Percentiles rank a stretch among this genome's conserved stretches.
These are phyloP conservation scores for Teunomyces funiuensis DNA, from an alignment of 805 yeast genomes.

Conservation along the genomic window DNA sequence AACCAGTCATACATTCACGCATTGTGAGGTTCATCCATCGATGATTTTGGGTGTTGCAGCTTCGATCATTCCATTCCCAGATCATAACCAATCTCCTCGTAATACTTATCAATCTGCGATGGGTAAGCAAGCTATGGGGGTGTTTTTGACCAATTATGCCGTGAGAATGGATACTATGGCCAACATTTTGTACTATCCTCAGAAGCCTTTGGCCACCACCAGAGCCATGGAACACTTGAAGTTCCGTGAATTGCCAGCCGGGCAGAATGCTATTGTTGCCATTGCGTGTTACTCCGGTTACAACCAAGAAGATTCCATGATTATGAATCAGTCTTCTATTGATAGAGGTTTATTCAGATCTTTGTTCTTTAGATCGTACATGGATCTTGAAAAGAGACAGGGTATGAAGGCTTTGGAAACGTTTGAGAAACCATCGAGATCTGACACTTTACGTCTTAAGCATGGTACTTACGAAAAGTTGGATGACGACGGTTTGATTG, in stretches of 20 bases:
- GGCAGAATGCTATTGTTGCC: constrained; percentile 98
- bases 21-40: constrained; percentile 98
- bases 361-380: constrained; percentile 91
- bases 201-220: constrained; percentile 96
- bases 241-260: constrained; percentile 97
- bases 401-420: constrained; percentile 99
- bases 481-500: constrained; percentile 96
- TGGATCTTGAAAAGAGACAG: constrained; percentile 97
- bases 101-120: constrained; percentile 98
- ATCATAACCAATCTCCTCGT: constrained; percentile 99
- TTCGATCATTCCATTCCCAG: constrained; percentile 98
- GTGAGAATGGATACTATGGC: constrained; percentile 99
- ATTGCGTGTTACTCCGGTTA: constrained; percentile 98
- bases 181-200: constrained; percentile 94
- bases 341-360: constrained; percentile 97
- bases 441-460: constrained; percentile 91
- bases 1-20: constrained; percentile 81
- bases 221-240: constrained; percentile 96
- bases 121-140: constrained; percentile 99
- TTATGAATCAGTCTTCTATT: constrained; percentile 97
- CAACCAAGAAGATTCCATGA: constrained; percentile 99
- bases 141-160: constrained; percentile 87
- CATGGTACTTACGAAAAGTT: constrained; percentile 98
- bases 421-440: constrained; percentile 94
- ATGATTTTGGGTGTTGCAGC: constrained; percentile 99